Conservation (phyloP, 1,139 yeast species). For the Candida albicans region DNA sequence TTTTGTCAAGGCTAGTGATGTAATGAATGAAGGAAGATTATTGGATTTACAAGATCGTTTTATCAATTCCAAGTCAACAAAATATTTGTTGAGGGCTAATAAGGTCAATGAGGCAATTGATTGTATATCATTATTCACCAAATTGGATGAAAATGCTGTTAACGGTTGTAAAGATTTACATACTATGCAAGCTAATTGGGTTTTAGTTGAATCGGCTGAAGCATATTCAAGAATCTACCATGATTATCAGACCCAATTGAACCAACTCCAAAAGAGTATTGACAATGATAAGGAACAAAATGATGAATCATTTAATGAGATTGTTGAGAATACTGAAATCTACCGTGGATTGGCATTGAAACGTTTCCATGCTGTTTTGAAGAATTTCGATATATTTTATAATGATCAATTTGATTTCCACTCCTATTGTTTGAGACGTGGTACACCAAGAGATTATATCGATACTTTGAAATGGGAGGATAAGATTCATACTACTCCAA, state of each 20-base stretch:
- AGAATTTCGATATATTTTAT: slow-evolving; percentile 67
- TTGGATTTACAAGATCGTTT: slow-evolving; percentile 89
- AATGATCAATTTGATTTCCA: slow-evolving; percentile 95
- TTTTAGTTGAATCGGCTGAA: slow-evolving; percentile 81
- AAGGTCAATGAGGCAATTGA: slow-evolving; percentile 73
- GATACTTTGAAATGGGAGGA: slow-evolving; percentile 84
- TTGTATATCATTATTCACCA: slow-evolving; percentile 77
- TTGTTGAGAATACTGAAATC: slow-evolving; percentile 36
- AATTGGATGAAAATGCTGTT: slow-evolving; percentile 67
- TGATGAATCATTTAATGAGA: slow-evolving; percentile 33
- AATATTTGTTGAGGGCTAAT: slow-evolving; percentile 81
- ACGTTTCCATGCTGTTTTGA: slow-evolving; percentile 67
- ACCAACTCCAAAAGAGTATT: slow-evolving; percentile 11
- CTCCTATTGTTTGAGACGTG: slow-evolving; percentile 85
- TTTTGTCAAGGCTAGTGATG: slow-evolving; percentile 57
- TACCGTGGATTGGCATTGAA: slow-evolving; percentile 76
- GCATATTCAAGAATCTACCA: slow-evolving; percentile 53
- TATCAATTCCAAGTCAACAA: slow-evolving; percentile 84
- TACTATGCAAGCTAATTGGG: slow-evolving; percentile 91
- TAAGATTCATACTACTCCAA: slow-evolving; percentile 63
- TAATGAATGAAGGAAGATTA: slow-evolving; percentile 70
- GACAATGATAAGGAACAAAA: slow-evolving; percentile 14
- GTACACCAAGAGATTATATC: slow-evolving; percentile 82
- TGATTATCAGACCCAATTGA: slow-evolving; percentile 21
- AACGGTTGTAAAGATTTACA: slow-evolving; percentile 88